phyloP scores from a whole-genome alignment of 2,329 filamentous ascomycete species.

The Cercospora citrullina region DNA sequence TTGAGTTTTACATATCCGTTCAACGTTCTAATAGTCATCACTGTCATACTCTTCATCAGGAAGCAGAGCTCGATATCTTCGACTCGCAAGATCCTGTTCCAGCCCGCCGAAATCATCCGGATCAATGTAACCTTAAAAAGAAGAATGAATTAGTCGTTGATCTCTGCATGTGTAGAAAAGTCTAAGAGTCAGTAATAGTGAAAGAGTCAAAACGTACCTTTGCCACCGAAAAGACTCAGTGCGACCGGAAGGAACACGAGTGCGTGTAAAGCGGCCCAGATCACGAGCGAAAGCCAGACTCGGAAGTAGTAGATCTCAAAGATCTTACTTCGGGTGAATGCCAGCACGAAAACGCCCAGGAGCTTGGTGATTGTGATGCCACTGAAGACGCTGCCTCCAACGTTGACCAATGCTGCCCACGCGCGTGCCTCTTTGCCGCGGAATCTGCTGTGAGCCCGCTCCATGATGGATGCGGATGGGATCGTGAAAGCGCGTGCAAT shows the following conservation, averaged over 20 bases:
- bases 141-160: conserved; percentile 4
- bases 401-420: conserved; percentile 92
- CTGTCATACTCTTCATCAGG: conserved; percentile 77
- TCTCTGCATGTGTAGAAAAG: background rate
- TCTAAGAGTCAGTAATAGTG: background rate
- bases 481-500: conserved; percentile 96
- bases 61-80: conserved; percentile 74
- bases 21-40: conserved; percentile 56
- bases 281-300: conserved; percentile 87
- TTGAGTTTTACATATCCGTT: background rate
- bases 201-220: conserved; percentile 51
- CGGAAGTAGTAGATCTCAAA: conserved; percentile 99
- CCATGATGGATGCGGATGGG: conserved; percentile 78
- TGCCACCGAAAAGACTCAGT: conserved; percentile 79
- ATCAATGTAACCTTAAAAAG: conserved; percentile 71
- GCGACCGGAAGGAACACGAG: conserved; percentile 89
- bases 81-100: conserved; percentile 80
- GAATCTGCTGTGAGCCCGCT: conserved; percentile 73
- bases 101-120: conserved; percentile 83
- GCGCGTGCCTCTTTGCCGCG: conserved; percentile 79
- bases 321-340: conserved; percentile 95
- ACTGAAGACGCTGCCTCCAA: conserved; percentile 90
- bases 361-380: conserved; percentile 97
- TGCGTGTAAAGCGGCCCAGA: conserved; percentile 86
- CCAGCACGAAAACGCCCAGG: conserved; percentile 84